A percentile compares a stretch with the other conserved stretches of the same genome.
Evolutionary conservation across 768 basidiomycete species (phyloP).

Genomic region (Boletales sp.): DNA sequence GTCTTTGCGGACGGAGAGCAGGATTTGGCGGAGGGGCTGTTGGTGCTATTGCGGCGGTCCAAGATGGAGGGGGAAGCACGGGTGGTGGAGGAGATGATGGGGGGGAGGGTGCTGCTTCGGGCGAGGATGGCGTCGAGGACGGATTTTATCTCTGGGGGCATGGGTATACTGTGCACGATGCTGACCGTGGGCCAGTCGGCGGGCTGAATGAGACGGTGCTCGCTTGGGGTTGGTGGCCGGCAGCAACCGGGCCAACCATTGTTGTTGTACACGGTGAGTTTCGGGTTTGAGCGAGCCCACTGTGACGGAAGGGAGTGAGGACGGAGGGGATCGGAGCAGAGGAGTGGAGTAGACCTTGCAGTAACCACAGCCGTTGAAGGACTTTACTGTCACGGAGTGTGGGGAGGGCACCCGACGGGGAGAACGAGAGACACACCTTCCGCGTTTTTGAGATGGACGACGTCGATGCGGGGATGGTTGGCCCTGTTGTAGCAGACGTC

Average conservation of each 20-base stretch:
- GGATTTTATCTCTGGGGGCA: constrained; percentile 70
- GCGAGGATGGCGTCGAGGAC: constrained; percentile 54
- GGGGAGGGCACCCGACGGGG: constrained; percentile 10
- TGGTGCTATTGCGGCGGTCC: constrained; percentile 48
- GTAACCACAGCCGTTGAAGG: constrained; percentile 84
- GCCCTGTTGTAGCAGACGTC: constrained; percentile 74
- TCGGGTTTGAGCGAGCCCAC: constrained; percentile 70
- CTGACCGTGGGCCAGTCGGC: constrained; percentile 83
- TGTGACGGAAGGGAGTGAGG: constrained; percentile 33
- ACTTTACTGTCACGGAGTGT: constrained; percentile 50
- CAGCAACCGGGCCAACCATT: constrained; percentile 89
- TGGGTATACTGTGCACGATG: constrained; percentile 67
- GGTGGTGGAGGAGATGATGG: constrained; percentile 23
- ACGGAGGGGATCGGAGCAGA: constrained; percentile 17
- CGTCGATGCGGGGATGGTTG: constrained; percentile 72
- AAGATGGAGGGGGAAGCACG: constrained; percentile 31
- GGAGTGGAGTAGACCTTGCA: constrained; percentile 63
- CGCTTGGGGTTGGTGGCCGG: constrained; percentile 60
- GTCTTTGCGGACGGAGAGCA: constrained; percentile 40
- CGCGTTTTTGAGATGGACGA: constrained; percentile 81
- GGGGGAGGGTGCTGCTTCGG: constrained; percentile 34
- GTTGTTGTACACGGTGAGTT: constrained; percentile 58
- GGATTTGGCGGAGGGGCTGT: constrained; percentile 20
- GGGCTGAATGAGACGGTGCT: constrained; percentile 60
- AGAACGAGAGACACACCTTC: constrained; percentile 54